Conservation (phyloP, 169 alveolate species). For the Eimeria zaria region DNA sequence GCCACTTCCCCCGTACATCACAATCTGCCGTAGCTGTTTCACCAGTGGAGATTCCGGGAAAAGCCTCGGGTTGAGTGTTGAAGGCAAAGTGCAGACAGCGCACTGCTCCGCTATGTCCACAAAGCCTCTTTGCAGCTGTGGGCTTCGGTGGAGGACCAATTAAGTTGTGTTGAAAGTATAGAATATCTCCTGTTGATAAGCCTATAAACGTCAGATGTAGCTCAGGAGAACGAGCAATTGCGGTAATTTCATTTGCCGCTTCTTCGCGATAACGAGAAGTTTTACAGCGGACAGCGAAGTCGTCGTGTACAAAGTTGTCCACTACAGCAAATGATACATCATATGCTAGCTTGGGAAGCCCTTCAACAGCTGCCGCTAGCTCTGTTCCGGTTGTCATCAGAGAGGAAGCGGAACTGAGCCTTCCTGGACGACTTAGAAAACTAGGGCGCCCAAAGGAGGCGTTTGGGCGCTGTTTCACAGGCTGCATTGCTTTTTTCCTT, state of each 20-base stretch:
- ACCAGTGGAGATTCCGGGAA: not conserved
- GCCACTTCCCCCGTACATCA: constrained; percentile 11
- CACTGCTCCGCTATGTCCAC: constrained; percentile 72
- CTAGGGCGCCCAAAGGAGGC: constrained; percentile 37
- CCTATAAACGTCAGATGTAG: constrained; percentile 37
- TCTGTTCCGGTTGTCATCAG: not conserved
- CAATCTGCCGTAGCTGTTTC: not conserved
- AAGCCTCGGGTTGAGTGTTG: constrained; percentile 30
- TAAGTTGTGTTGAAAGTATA: constrained; percentile 22
- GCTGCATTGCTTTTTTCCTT: constrained; percentile 35
- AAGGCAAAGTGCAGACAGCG: constrained; percentile 45
- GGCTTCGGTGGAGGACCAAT: not conserved
- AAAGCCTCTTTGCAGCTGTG: constrained; percentile 21
- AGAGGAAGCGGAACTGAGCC: not conserved
- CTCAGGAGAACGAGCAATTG: constrained; percentile 30
- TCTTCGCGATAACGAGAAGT: constrained; percentile 17
- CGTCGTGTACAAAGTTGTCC: constrained; percentile 41
- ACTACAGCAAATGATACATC: constrained; percentile 52
- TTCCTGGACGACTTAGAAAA: not conserved
- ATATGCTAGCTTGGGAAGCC: not conserved
- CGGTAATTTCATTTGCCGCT: constrained; percentile 7
- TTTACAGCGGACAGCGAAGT: not conserved
- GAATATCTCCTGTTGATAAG: constrained; percentile 41
- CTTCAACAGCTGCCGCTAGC: not conserved
- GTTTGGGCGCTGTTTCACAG: not conserved